Conservation (phyloP, 129 eudicot genomes). For the Kitagawia praeruptora region DNA sequence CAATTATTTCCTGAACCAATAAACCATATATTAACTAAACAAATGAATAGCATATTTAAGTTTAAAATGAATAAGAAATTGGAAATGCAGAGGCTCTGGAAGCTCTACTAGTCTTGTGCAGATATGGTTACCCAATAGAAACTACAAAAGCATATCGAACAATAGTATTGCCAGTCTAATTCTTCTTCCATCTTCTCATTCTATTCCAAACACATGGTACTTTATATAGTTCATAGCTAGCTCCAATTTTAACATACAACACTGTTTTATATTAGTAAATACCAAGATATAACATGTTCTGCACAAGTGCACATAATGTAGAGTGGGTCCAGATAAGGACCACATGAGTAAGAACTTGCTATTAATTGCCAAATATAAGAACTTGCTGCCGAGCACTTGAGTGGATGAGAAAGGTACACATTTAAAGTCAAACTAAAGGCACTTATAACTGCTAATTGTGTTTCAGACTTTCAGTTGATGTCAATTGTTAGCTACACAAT, state of each 20-base stretch:
- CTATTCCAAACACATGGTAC: not conserved
- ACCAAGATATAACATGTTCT: not conserved
- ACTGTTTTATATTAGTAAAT: not conserved
- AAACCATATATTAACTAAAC: constrained; percentile 1
- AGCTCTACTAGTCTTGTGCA: not conserved
- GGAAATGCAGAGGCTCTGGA: not conserved
- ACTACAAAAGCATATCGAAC: not conserved
- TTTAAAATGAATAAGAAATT: not conserved
- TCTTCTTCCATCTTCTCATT: not conserved
- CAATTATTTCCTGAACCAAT: constrained; percentile 44
- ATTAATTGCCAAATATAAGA: not conserved
- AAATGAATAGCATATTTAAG: not conserved
- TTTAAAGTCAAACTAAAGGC: not conserved
- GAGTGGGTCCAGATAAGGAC: not conserved
- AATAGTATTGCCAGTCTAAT: not conserved
- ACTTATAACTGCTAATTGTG: not conserved
- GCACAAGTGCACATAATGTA: not conserved
- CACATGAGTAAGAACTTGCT: not conserved
- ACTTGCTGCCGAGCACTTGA: not conserved
- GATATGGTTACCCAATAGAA: not conserved
- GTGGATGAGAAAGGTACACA: not conserved
- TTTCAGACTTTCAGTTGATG: not conserved
- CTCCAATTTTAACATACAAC: not conserved
- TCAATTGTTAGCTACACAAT: not conserved
- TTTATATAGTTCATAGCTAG: not conserved